These are phyloP conservation scores for Cladorrhinum samala DNA, from an alignment of 495 filamentous ascomycete genomes.

Conservation along the genomic window DNA sequence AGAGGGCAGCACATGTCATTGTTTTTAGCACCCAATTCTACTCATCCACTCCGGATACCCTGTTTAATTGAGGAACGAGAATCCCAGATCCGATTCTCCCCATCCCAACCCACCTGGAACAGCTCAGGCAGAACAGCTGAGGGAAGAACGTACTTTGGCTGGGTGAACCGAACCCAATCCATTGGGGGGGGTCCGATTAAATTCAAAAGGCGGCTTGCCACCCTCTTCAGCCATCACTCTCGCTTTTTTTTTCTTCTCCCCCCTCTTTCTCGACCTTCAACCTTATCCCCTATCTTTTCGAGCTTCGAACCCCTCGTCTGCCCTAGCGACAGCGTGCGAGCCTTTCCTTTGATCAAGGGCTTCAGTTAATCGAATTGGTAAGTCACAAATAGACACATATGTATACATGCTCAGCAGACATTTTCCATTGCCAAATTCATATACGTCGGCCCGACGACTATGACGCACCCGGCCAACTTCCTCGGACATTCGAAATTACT, in stretches of 20 bases:
- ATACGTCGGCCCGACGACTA: too few relatives aligned
- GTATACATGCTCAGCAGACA: background rate
- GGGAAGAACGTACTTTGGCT: background rate
- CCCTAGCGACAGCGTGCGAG: constrained; percentile 12
- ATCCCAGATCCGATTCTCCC: constrained; percentile 16
- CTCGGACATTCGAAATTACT: too few relatives aligned
- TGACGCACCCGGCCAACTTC: too few relatives aligned
- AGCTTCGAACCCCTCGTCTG: constrained; percentile 11
- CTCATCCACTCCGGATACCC: constrained; percentile 19
- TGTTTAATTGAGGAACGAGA: constrained; percentile 23
- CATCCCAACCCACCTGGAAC: too few relatives aligned
- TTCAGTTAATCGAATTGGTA: constrained; percentile 24
- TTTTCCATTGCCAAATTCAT: background rate
- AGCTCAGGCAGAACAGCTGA: background rate
- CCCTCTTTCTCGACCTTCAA: constrained; percentile 22
- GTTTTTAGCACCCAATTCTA: constrained; percentile 4
- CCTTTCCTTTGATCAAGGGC: constrained; percentile 10
- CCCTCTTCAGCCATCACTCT: constrained; percentile 11
- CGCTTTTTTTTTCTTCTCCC: constrained; percentile 7
- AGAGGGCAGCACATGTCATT: constrained; percentile 1
- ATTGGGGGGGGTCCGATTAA: constrained; percentile 5
- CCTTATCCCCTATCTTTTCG: background rate
- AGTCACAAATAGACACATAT: constrained; percentile 8
- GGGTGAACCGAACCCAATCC: background rate
- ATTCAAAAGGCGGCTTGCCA: constrained; percentile 24